Conservation (phyloP, 306 rosid genomes). For the Canavalia gladiata region DNA sequence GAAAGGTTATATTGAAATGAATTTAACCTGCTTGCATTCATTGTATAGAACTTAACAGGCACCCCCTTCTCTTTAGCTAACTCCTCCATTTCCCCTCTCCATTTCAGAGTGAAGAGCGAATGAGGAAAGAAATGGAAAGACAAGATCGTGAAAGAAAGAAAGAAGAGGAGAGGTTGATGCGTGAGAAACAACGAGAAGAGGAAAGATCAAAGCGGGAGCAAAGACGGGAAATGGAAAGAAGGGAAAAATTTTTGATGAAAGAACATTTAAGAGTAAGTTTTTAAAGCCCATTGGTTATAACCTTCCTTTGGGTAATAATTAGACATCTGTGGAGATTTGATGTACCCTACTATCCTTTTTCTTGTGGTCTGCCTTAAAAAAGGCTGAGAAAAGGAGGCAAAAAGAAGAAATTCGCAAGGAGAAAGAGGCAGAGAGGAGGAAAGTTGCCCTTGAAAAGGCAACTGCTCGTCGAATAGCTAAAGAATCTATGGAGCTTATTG, state of each 20-base stretch:
- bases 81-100: conserved; percentile 36
- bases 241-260: conserved; percentile 88
- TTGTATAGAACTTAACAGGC: conserved; percentile 15
- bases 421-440: conserved; percentile 90
- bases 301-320: conserved; percentile 36
- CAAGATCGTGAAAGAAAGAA: conserved; percentile 92
- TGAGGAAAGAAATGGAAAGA: conserved; percentile 90
- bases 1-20: conserved; percentile 70
- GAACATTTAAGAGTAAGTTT: conserved; percentile 81
- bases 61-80: conserved; percentile 32
- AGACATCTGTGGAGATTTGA: conserved; percentile 40
- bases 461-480: conserved; percentile 92
- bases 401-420: conserved; percentile 94
- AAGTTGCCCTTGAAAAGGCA: conserved; percentile 97
- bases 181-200: conserved; percentile 89
- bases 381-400: conserved; percentile 92
- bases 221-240: conserved; percentile 85
- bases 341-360: conserved; percentile 40
- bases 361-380: conserved; percentile 41
- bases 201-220: conserved; percentile 92
- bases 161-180: conserved; percentile 96
- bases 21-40: conserved; percentile 8
- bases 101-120: conserved; percentile 80
- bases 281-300: conserved; percentile 1
- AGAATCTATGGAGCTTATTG: conserved; percentile 98